A percentile compares a stretch with the other conserved stretches of the same genome.
Evolutionary conservation across 1,284 basidiomycete genomes (phyloP).

Genomic region (Gymnopus androsaceus): DNA sequence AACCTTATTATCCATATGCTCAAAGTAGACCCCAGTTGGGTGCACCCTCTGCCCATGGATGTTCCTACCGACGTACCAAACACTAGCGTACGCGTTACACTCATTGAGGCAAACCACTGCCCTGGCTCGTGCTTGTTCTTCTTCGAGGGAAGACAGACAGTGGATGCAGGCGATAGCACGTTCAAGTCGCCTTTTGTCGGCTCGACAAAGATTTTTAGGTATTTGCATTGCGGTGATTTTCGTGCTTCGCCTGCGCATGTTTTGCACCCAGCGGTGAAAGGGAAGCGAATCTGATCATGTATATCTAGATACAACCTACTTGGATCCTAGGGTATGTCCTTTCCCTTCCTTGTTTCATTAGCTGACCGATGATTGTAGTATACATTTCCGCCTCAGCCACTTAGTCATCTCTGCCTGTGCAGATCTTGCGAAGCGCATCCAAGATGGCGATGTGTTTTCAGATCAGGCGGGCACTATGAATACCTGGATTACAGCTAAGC

Average conservation of each 20-base stretch:
- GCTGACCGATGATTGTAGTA: conserved; percentile 54
- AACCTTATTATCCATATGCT: conserved; percentile 91
- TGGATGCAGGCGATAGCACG: conserved; percentile 80
- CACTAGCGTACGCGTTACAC: conserved; percentile 85
- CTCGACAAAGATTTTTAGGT: conserved; percentile 73
- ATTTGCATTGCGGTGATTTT: conserved; percentile 96
- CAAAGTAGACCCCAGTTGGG: conserved; percentile 84
- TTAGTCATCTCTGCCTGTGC: conserved; percentile 93
- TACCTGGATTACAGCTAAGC: conserved; percentile 31
- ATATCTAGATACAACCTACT: conserved; percentile 96
- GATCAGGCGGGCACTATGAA: conserved; percentile 41
- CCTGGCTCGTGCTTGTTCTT: conserved; percentile 94
- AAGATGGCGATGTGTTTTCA: conserved; percentile 38
- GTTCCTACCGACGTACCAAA: conserved; percentile 73
- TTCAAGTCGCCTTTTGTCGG: conserved; percentile 76
- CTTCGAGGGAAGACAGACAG: conserved; percentile 89
- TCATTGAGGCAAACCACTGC: conserved; percentile 98
- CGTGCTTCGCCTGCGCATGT: conserved; percentile 83
- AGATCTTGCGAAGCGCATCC: conserved; percentile 69
- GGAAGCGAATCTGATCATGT: conserved; percentile 82
- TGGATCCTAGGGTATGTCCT: conserved; percentile 76
- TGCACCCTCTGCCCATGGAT: conserved; percentile 85
- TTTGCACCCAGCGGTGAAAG: conserved; percentile 77
- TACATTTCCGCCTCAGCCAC: conserved; percentile 91
- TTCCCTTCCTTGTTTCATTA: not conserved